Percentiles rank a stretch among this genome's conserved stretches.
Conservation (phyloP, 164 flowering plant genomes). For the Annona cherimola region DNA sequence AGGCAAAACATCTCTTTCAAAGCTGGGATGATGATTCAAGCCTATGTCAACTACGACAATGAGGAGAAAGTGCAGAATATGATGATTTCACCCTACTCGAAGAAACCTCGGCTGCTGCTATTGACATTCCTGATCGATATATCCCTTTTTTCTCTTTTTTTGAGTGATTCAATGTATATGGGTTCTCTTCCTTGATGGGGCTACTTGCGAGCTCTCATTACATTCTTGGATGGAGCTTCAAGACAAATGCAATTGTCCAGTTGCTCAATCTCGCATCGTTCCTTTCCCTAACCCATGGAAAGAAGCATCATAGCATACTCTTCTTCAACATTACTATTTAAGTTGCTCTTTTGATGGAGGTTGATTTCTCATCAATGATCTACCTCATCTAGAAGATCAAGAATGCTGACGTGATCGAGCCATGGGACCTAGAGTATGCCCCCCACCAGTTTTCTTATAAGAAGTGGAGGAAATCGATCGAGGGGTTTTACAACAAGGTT, state of each 20-base stretch:
- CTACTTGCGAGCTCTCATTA: slow-evolving; percentile 25
- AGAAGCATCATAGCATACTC: slow-evolving; percentile 22
- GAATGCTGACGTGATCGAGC: slow-evolving; percentile 44
- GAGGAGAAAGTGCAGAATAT: slow-evolving; percentile 26
- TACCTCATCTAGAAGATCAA: slow-evolving; percentile 26
- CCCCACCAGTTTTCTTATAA: slow-evolving; percentile 47
- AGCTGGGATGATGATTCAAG: slow-evolving; percentile 40
- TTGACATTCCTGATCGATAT: slow-evolving; percentile 42
- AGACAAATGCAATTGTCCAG: slow-evolving; percentile 19
- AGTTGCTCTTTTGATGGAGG: slow-evolving; percentile 13
- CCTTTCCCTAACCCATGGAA: slow-evolving; percentile 34
- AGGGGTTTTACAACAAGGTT: slow-evolving; percentile 36
- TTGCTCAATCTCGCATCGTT: slow-evolving; percentile 28
- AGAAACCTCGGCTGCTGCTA: slow-evolving; percentile 29
- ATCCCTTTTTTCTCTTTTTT: slow-evolving; percentile 34
- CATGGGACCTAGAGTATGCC: slow-evolving; percentile 51
- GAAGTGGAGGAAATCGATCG: slow-evolving; percentile 47
- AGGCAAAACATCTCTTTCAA: slow-evolving; percentile 25
- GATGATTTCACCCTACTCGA: slow-evolving; percentile 28
- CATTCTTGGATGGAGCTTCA: slow-evolving; percentile 33
- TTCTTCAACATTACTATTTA: slow-evolving; percentile 24
- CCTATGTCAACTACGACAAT: slow-evolving; percentile 65
- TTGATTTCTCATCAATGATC: slow-evolving; percentile 8
- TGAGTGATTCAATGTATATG: slow-evolving; percentile 55
- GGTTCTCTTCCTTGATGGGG: slow-evolving; percentile 78